Conservation (phyloP, 2,329 filamentous ascomycete genomes). For the Aspergillus awamori region DNA sequence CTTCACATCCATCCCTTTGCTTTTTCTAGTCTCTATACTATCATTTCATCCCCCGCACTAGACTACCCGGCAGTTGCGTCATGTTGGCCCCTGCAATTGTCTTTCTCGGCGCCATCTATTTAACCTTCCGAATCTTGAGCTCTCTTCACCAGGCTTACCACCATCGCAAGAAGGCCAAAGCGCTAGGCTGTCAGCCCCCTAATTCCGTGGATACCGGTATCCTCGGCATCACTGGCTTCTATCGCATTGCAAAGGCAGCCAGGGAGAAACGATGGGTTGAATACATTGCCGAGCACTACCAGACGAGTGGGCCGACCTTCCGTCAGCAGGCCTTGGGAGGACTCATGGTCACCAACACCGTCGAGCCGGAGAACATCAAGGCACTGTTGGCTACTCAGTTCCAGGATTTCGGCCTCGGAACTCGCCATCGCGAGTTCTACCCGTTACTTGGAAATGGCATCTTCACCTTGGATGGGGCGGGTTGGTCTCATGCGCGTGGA, state of each 20-base stretch:
- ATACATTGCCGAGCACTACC: constrained; percentile 29
- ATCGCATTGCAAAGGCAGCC: constrained; percentile 27
- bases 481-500: constrained; percentile 78
- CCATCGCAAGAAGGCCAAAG: constrained; percentile 30
- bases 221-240: constrained; percentile 31
- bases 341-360: constrained; percentile 29
- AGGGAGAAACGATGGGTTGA: constrained; percentile 37
- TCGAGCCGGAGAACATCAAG: constrained; percentile 69
- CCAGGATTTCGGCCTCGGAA: constrained; percentile 76
- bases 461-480: constrained; percentile 70
- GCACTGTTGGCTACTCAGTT: constrained; percentile 84
- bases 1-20: too few relatives aligned
- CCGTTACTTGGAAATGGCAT: constrained; percentile 54
- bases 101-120: constrained; percentile 24
- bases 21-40: too few relatives aligned
- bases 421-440: constrained; percentile 67
- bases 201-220: constrained; percentile 14
- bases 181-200: constrained; percentile 30
- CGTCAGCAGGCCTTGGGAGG: constrained; percentile 25
- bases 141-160: constrained; percentile 26
- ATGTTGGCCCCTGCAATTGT: constrained; percentile 29
- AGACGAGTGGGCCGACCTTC: constrained; percentile 30
- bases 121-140: constrained; percentile 27
- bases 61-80: background rate
- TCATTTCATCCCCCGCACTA: background rate